A percentile compares a stretch with the other conserved stretches of the same genome.
phyloP scores from a whole-genome alignment of 352 stramenopile species.

The Globisporangium spiculum region DNA sequence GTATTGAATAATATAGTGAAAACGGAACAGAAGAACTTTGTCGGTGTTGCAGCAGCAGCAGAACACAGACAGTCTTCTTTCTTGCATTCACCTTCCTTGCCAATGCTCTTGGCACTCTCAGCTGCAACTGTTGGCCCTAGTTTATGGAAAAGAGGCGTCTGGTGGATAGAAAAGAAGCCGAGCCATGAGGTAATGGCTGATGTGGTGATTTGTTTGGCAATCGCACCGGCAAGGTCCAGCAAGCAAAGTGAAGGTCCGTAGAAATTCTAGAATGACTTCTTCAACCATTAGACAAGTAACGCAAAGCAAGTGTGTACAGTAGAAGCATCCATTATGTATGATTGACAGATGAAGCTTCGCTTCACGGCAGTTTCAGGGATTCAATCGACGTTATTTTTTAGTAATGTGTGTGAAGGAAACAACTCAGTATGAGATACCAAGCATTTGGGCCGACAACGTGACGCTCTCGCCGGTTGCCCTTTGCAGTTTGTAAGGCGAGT shows the following conservation, averaged over 20 bases:
- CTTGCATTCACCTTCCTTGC: neutral
- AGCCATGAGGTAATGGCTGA: neutral
- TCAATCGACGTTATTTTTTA: neutral
- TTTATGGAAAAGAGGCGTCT: neutral
- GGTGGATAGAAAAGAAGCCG: neutral
- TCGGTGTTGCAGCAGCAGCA: neutral
- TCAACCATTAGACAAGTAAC: neutral
- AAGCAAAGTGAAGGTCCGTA: too few species aligned
- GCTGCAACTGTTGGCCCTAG: neutral
- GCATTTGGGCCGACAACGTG: neutral
- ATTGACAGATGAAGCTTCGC: too few species aligned
- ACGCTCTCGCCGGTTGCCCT: neutral
- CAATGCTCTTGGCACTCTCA: neutral
- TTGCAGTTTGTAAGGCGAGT: neutral
- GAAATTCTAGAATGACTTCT: neutral
- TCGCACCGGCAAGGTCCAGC: neutral
- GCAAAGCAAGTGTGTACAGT: neutral
- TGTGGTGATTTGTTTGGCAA: neutral
- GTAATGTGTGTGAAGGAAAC: neutral
- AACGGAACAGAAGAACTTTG: too few species aligned
- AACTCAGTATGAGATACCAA: neutral
- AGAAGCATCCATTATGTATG: neutral
- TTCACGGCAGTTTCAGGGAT: neutral
- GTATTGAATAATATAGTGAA: neutral
- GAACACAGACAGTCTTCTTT: too few species aligned